phyloP scores from a whole-genome alignment of 2,329 filamentous ascomycete genomes.

The Nemania sp. region DNA sequence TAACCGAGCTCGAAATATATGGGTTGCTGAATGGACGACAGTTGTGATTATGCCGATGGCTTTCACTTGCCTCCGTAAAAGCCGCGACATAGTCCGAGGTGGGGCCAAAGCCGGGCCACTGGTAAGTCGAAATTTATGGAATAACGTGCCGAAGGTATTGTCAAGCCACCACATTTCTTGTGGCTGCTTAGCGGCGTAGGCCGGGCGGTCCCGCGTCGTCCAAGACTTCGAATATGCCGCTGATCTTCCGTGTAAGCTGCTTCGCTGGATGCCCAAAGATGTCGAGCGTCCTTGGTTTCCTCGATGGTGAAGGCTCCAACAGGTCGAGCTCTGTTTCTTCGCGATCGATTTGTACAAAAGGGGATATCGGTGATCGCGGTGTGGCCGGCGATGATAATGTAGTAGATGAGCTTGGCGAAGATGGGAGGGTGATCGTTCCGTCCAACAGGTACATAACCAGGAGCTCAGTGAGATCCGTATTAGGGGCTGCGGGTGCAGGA shows the following conservation, averaged over 20 bases:
- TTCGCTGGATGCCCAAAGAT: constrained; percentile 26
- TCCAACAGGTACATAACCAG: constrained; percentile 31
- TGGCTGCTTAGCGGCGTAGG: neutral
- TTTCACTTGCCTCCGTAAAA: neutral
- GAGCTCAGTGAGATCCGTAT: constrained; percentile 27
- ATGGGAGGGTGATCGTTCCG: constrained; percentile 10
- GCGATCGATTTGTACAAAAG: constrained; percentile 9
- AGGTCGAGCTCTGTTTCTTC: constrained; percentile 27
- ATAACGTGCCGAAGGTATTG: neutral
- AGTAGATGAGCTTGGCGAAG: constrained; percentile 17
- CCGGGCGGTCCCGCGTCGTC: constrained; percentile 14
- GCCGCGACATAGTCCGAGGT: no score
- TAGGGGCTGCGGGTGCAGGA: constrained; percentile 22
- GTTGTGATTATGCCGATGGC: neutral
- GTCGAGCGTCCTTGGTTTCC: constrained; percentile 6
- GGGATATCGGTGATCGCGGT: constrained; percentile 22
- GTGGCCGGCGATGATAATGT: constrained; percentile 23
- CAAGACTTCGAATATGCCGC: constrained; percentile 35
- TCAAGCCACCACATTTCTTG: neutral
- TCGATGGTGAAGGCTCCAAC: constrained; percentile 29
- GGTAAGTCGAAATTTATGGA: neutral
- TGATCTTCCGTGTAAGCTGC: constrained; percentile 29
- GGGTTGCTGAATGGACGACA: neutral
- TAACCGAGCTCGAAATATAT: no score
- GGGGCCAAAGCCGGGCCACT: neutral